These are phyloP conservation scores for Selaginella moellendorffii DNA, from an alignment of 75 land plant genomes.

Conservation along the genomic window DNA sequence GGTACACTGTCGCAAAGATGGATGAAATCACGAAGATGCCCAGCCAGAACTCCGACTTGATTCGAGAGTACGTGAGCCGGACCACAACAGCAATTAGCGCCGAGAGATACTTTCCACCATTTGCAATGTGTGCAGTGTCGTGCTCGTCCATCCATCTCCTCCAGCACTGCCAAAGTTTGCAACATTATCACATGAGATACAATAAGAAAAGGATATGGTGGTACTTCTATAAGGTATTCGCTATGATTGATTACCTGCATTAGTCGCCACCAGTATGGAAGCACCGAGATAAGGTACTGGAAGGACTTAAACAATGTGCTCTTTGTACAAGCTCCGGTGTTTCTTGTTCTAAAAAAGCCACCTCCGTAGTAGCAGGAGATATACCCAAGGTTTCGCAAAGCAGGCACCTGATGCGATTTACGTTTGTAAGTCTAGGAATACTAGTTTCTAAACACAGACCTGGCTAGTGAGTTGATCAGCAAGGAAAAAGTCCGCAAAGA, in stretches of 20 bases:
- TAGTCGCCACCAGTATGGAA: slow-evolving; percentile 31
- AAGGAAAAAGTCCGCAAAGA: background rate
- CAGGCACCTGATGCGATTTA: slow-evolving; percentile 22
- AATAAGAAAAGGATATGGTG: no score
- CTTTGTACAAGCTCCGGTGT: slow-evolving; percentile 11
- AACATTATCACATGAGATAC: background rate
- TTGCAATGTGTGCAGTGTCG: slow-evolving; percentile 16
- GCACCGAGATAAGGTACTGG: slow-evolving; percentile 10
- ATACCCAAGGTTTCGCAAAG: slow-evolving; percentile 28
- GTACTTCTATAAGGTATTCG: background rate
- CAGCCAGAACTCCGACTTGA: slow-evolving; percentile 9
- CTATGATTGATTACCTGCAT: slow-evolving; percentile 20
- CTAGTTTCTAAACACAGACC: background rate
- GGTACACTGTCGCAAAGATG: slow-evolving; percentile 17
- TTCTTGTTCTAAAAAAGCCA: slow-evolving; percentile 16
- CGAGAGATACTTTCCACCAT: slow-evolving; percentile 27
- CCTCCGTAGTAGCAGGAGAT: slow-evolving; percentile 41
- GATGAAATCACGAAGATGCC: slow-evolving; percentile 17
- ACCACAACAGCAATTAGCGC: slow-evolving; percentile 20
- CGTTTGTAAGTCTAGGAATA: background rate
- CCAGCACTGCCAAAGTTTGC: slow-evolving; percentile 14
- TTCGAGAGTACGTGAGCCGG: slow-evolving; percentile 8
- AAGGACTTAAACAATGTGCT: slow-evolving; percentile 12
- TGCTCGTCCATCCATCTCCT: slow-evolving; percentile 27
- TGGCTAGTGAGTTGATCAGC: slow-evolving; percentile 7